Evolutionary conservation across 495 filamentous ascomycete genomes (phyloP), one percentile per base, ranked within the genome.

Genomic region (Talaromyces liani): DNA sequence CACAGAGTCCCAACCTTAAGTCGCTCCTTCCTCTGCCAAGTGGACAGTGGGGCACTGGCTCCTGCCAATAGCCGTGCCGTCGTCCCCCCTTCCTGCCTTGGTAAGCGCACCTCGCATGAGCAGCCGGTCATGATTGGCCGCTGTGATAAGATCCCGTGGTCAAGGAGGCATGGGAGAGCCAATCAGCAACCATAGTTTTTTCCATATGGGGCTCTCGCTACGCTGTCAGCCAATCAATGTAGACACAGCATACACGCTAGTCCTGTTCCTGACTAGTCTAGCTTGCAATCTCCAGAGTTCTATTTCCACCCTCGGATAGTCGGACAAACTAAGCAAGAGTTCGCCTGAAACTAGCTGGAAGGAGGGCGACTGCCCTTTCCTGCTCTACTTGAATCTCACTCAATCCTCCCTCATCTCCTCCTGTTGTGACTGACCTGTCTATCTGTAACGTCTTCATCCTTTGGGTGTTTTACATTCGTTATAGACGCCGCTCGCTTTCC

Each of bases 351-450:
- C 51, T 54, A 54, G 33, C n/a, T 9, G 49, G 18, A 54, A 54
- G 49, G 24, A 56, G 1, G 53, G 53, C 53, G 9, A 22, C 22
- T 27, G 27, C 22, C 47, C 22, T 56, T 56, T 56, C 16, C 53
- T 56, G 2, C 22, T 24, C 53, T 56, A 25, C 24, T 29, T 56
- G 5, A 27, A 56, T 51, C 29, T 7, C 29, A 31, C 29, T 7
- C 29, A 31, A 6, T 29, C 27, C 24, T 29, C 20, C 58, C 63
- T 55, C 62, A 64, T 66, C 61, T 65, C 64, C 66, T 64, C 18
- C 16, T 31, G 29, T 29, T 27, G 27, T 27, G 27, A 27, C 27
- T 27, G 29, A 6, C 29, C 41, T 14, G 14, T 14, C 60, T 34
- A 58, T 47, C 39, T 63, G 62, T 36, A 49, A 58, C 62, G 54